Evolutionary conservation across 345 rosid species (phyloP).

Genomic region (Linum tenue): DNA sequence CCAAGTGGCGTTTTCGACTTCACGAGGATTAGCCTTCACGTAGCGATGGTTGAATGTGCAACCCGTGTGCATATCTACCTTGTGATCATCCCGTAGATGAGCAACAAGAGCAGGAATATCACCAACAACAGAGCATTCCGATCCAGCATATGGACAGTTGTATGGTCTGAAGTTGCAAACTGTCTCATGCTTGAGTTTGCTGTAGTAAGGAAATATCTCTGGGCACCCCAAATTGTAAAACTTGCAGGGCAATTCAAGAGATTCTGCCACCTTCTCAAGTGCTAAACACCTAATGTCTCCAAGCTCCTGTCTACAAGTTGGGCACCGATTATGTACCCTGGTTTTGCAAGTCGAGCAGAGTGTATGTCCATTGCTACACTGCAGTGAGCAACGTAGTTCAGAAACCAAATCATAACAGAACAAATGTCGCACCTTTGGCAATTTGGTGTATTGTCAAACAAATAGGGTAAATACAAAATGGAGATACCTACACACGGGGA

Average conservation of each 20-base stretch:
- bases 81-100: conserved; percentile 11
- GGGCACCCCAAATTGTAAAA: conserved; percentile 11
- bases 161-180: conserved; percentile 12
- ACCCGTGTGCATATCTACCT: conserved; percentile 11
- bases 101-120: conserved; percentile 9
- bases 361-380: conserved; percentile 11
- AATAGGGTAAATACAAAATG: not conserved
- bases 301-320: conserved; percentile 12
- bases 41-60: conserved; percentile 13
- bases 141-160: conserved; percentile 12
- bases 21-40: conserved; percentile 11
- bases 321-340: conserved; percentile 8
- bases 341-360: conserved; percentile 9
- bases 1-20: conserved; percentile 13
- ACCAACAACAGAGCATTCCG: conserved; percentile 7
- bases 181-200: conserved; percentile 10
- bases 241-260: conserved; percentile 11
- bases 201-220: conserved; percentile 8
- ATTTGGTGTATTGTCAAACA: not conserved
- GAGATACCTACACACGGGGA: not conserved
- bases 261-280: conserved; percentile 9
- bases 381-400: not conserved
- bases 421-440: not conserved
- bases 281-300: conserved; percentile 12
- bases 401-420: not conserved